Evolutionary conservation across 148 eudicot species (phyloP).

Genomic region (Fagopyrum esculentum): DNA sequence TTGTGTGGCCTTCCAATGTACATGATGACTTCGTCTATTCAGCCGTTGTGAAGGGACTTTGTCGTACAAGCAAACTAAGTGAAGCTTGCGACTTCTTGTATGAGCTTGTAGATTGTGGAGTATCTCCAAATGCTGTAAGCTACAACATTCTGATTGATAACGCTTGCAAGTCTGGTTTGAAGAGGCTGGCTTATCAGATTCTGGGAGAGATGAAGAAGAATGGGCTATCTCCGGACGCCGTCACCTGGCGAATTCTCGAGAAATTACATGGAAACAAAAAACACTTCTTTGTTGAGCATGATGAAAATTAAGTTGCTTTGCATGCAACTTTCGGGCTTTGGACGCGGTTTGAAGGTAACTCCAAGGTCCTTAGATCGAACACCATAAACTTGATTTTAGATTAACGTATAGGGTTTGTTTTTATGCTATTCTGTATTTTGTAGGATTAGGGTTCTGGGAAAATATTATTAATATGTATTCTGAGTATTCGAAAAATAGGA

Average conservation of each 20-base stretch:
- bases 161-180: constrained; percentile 69
- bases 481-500: no score
- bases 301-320: no score
- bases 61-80: constrained; percentile 39
- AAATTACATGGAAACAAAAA: constrained; percentile 39
- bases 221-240: constrained; percentile 73
- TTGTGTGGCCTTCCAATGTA: constrained; percentile 69
- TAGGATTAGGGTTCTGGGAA: no score
- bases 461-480: no score
- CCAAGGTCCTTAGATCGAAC: no score
- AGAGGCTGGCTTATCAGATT: constrained; percentile 77
- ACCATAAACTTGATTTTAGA: no score
- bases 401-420: no score
- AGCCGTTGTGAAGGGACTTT: constrained; percentile 72
- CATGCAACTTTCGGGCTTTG: no score
- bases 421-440: no score
- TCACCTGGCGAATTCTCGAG: constrained; percentile 74
- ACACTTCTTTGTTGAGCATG: not conserved
- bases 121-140: constrained; percentile 49
- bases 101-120: constrained; percentile 76
- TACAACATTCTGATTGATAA: constrained; percentile 63
- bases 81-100: constrained; percentile 81
- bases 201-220: constrained; percentile 89
- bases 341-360: no score
- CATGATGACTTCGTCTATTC: constrained; percentile 78